A percentile compares a stretch with the other conserved stretches of the same genome.
Evolutionary conservation across 2,329 filamentous ascomycete genomes (phyloP).

Genomic region (Blastomyces gilchristii): DNA sequence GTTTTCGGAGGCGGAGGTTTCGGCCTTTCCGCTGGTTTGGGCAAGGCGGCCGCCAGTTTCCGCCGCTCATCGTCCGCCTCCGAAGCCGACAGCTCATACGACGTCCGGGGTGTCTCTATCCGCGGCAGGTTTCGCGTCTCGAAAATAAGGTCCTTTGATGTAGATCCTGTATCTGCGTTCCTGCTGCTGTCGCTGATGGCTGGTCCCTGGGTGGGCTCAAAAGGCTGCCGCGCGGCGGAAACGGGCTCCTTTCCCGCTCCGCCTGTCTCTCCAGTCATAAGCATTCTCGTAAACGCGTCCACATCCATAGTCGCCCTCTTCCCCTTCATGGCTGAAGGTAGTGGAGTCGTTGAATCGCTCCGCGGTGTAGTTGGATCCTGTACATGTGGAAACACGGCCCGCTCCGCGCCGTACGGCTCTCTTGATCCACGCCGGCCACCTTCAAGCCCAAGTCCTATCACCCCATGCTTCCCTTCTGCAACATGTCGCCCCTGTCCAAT

Average conservation of each 20-base stretch:
- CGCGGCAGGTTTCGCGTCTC: slow-evolving; percentile 15
- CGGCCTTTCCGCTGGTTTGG: slow-evolving; percentile 41
- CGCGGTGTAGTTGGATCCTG: not conserved
- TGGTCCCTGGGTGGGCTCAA: not conserved
- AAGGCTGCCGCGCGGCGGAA: not conserved
- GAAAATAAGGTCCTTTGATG: slow-evolving; percentile 7
- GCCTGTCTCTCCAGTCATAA: slow-evolving; percentile 60
- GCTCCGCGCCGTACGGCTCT: not conserved
- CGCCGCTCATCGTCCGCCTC: slow-evolving; percentile 44
- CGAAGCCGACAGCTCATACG: slow-evolving; percentile 46
- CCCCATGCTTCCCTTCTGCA: not conserved
- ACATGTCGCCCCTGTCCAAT: slow-evolving; percentile 12
- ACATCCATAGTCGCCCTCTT: slow-evolving; percentile 54
- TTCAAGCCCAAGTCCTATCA: not conserved
- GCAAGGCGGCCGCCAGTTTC: slow-evolving; percentile 8
- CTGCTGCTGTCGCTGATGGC: slow-evolving; percentile 6
- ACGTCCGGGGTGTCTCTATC: slow-evolving; percentile 48
- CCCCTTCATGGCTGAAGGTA: not conserved
- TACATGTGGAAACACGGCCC: not conserved
- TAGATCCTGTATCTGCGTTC: slow-evolving; percentile 2
- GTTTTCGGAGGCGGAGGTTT: slow-evolving; percentile 66
- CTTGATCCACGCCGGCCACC: not conserved
- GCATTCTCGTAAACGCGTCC: slow-evolving; percentile 63
- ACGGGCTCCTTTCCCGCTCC: slow-evolving; percentile 9
- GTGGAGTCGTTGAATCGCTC: not conserved